Evolutionary conservation across 2,329 filamentous ascomycete species (phyloP), one percentile per base, ranked within the genome.

Genomic region (Alternaria tenuissima): DNA sequence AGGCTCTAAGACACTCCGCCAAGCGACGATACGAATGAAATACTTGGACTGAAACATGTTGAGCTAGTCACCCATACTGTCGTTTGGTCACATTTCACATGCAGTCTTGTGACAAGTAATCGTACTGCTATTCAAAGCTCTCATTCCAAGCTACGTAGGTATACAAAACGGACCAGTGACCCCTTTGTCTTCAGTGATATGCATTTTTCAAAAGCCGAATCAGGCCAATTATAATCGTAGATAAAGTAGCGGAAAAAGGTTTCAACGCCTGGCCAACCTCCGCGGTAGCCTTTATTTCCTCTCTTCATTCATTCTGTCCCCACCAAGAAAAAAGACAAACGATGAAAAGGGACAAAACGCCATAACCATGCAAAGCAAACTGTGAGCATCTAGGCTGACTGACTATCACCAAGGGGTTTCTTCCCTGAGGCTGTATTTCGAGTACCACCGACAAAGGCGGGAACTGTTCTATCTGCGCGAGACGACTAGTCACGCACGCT

Each of bases 401-500:
- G 18, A 41, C 18, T 41, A 24, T 1, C 14, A 22, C 8, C 6
- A 32, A 32, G 30, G 30, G 9, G 11, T 1, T 32, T 32, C 7
- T 22, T 5, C 38, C 36, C 8, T 6, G 18, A 14, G 36, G 14
- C n/a, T n/a, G n/a, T 8, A 14, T 9, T 4, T 39, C 14, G 3
- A n/a, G n/a, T 39, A 14, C 7, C 7, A 39, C 30, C 30, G 5
- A 0, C 11, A 1, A 9, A 32, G 30, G 30, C 7, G 24, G 24
- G 7, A 9, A 36, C 5, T 36, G 12, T 36, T 4, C 32, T 12
- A 14, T 36, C 32, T 16, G 30, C 12, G n/a, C 7, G 28, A n/a
- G 51, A 36, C 36, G 42, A 34, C 61, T 76, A 78, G 60, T 78
- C 76, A 55, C 91, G 86, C 65, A 93, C 87, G 43, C 88, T 89